These are phyloP conservation scores for Agrocybe praecox DNA, from an alignment of 768 basidiomycete species.

Conservation along the genomic window DNA sequence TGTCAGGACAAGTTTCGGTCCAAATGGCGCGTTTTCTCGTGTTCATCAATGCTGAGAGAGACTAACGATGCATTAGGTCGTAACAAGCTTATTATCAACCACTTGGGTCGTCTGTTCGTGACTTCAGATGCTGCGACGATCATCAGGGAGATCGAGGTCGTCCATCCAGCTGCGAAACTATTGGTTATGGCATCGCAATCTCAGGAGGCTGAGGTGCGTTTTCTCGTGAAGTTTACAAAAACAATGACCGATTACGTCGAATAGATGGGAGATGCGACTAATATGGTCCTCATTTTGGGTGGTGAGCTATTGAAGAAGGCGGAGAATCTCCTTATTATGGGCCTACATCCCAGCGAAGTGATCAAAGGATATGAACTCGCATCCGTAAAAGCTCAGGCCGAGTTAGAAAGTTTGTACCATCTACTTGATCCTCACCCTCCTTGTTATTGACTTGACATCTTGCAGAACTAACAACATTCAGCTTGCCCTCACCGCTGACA, in stretches of 20 bases:
- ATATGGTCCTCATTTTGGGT: constrained; percentile 91
- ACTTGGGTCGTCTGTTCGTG: constrained; percentile 92
- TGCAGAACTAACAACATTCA: constrained; percentile 69
- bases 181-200: constrained; percentile 98
- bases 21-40: constrained; percentile 71
- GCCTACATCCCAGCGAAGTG: constrained; percentile 94
- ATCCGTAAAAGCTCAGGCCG: constrained; percentile 76
- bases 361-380: constrained; percentile 96
- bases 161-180: constrained; percentile 98
- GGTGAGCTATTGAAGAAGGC: constrained; percentile 95
- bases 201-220: constrained; percentile 87
- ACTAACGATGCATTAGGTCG: constrained; percentile 57
- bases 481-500: constrained; percentile 72
- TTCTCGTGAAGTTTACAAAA: not conserved
- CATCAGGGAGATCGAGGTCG: constrained; percentile 96
- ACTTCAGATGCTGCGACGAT: constrained; percentile 99
- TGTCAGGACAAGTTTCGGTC: constrained; percentile 94
- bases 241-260: not conserved
- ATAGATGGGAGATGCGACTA: constrained; percentile 98
- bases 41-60: not conserved
- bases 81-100: constrained; percentile 98
- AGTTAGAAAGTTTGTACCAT: constrained; percentile 80
- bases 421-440: not conserved
- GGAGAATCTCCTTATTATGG: constrained; percentile 92
- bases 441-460: constrained; percentile 9